These are phyloP conservation scores for Saitoella complicata DNA, from an alignment of 805 yeast species.

Conservation along the genomic window DNA sequence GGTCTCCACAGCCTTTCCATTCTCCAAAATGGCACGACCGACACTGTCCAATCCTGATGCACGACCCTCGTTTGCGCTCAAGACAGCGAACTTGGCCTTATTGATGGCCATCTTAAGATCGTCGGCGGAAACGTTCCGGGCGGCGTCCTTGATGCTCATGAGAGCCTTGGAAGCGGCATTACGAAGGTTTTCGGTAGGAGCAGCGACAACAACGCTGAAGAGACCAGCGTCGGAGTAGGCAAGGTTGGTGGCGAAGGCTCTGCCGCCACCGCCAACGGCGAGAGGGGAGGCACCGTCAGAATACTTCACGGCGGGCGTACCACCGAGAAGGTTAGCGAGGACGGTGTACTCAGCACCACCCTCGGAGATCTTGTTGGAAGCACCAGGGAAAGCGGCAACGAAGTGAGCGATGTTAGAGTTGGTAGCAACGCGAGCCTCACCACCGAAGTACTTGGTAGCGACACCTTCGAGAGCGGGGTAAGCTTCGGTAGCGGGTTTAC, in stretches of 20 bases:
- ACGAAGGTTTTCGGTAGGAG: slow-evolving; percentile 43
- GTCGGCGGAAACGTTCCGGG: slow-evolving; percentile 15
- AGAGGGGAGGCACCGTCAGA: slow-evolving; percentile 35
- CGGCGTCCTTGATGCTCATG: slow-evolving; percentile 10
- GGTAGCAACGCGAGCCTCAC: slow-evolving; percentile 47
- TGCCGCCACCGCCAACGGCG: slow-evolving; percentile 27
- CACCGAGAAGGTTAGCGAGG: slow-evolving; percentile 48
- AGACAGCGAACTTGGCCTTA: slow-evolving; percentile 43
- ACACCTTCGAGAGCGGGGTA: slow-evolving; percentile 23
- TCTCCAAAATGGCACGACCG: slow-evolving; percentile 21
- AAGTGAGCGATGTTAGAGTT: slow-evolving; percentile 48
- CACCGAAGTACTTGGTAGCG: slow-evolving; percentile 35
- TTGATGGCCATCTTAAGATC: slow-evolving; percentile 36
- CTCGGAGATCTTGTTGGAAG: slow-evolving; percentile 22
- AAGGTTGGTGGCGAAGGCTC: slow-evolving; percentile 16
- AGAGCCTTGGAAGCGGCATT: slow-evolving; percentile 33
- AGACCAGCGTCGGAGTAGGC: slow-evolving; percentile 63
- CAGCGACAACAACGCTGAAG: slow-evolving; percentile 53
- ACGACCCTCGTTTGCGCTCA: slow-evolving; percentile 22
- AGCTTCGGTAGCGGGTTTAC: too few species aligned
- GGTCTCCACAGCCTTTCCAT: slow-evolving; percentile 19
- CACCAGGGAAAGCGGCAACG: slow-evolving; percentile 66
- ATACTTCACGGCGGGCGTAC: slow-evolving; percentile 36
- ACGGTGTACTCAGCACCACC: slow-evolving; percentile 50
- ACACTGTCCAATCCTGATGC: slow-evolving; percentile 4